Conservation (phyloP, 2,329 filamentous ascomycete species). For the Colletotrichum truncatum region DNA sequence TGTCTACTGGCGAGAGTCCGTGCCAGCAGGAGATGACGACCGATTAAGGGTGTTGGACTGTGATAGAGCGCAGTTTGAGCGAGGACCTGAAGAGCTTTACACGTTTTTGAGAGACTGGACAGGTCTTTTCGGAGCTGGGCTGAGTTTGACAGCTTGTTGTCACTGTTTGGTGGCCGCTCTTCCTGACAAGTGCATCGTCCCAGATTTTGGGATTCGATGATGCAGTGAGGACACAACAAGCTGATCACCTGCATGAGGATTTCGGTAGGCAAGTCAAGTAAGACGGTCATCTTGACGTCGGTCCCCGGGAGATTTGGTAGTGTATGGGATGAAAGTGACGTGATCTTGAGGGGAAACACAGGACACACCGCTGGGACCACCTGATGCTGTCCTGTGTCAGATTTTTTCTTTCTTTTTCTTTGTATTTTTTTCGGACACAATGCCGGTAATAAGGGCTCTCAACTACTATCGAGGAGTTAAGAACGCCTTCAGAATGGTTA, state of each 20-base stretch:
- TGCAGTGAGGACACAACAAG: slow-evolving; percentile 5
- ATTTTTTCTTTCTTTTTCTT: too few relatives aligned
- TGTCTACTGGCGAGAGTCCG: not conserved
- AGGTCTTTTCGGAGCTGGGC: not conserved
- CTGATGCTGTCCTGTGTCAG: not conserved
- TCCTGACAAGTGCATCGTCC: not conserved
- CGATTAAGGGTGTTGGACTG: not conserved
- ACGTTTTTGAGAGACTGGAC: not conserved
- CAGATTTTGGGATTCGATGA: not conserved
- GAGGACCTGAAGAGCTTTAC: not conserved
- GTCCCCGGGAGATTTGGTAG: not conserved
- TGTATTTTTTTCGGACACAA: too few relatives aligned
- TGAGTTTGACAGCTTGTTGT: not conserved
- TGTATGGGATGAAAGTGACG: not conserved
- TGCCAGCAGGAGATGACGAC: not conserved
- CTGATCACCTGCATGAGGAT: not conserved
- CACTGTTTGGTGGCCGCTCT: not conserved
- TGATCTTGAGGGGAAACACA: not conserved
- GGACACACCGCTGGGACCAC: too few relatives aligned
- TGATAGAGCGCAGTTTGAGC: slow-evolving; percentile 1
- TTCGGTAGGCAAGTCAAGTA: not conserved
- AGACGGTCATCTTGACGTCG: not conserved
- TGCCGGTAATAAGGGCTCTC: too few relatives aligned
- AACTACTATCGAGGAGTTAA: too few relatives aligned
- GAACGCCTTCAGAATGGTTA: too few relatives aligned